phyloP scores from a whole-genome alignment of 768 basidiomycete species.

The Boletellus emodensis region DNA sequence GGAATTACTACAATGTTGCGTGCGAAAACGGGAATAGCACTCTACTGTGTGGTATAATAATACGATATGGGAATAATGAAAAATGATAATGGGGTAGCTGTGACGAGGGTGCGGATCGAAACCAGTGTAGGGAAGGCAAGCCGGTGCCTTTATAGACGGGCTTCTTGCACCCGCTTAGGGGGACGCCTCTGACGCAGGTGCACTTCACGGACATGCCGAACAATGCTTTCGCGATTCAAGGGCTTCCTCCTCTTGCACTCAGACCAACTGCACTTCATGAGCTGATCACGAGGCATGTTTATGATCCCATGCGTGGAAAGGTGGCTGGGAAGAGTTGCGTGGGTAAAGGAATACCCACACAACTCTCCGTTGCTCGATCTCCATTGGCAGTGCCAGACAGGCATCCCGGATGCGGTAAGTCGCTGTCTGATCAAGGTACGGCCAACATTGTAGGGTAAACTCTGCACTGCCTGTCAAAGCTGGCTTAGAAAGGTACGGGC shows the following conservation, averaged over 20 bases:
- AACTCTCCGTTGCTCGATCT: not conserved
- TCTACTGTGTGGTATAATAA: too few relatives aligned
- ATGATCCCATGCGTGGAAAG: slow-evolving; percentile 15
- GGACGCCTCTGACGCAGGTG: slow-evolving; percentile 12
- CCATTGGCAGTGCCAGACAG: slow-evolving; percentile 6
- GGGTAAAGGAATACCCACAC: slow-evolving; percentile 1
- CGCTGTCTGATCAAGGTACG: not conserved
- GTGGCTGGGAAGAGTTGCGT: slow-evolving; percentile 5
- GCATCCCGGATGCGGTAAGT: too few relatives aligned
- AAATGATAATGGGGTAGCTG: too few relatives aligned
- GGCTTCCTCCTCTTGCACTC: slow-evolving; percentile 1
- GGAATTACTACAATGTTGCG: not conserved
- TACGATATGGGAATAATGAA: too few relatives aligned
- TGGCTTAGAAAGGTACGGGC: not conserved
- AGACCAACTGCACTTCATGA: slow-evolving; percentile 8
- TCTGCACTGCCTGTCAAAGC: not conserved
- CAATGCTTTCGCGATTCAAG: slow-evolving; percentile 22
- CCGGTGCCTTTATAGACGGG: not conserved
- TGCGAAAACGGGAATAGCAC: not conserved
- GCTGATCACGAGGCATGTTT: not conserved
- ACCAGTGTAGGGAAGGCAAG: not conserved
- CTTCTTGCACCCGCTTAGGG: not conserved
- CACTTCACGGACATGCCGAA: slow-evolving; percentile 14
- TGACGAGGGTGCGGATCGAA: too few relatives aligned
- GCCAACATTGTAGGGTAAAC: not conserved